Evolutionary conservation across 2,329 filamentous ascomycete species (phyloP).

Genomic region (Ploettnerulaceae sp.): DNA sequence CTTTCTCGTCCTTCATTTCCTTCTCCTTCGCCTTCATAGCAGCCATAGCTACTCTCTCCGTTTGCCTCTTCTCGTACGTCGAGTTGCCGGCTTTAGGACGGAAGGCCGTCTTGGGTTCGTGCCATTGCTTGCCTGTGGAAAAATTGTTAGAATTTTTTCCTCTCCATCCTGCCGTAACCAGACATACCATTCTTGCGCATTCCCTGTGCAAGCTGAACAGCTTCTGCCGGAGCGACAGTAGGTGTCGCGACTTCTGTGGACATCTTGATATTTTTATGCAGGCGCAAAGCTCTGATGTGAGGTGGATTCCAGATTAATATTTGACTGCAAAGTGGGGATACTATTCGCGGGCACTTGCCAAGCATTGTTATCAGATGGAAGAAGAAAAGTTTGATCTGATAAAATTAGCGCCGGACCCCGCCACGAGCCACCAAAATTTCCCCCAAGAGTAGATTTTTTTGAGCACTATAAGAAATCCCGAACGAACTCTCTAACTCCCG

Average conservation of each 20-base stretch:
- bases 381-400: constrained; percentile 4
- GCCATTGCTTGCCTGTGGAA: constrained; percentile 85
- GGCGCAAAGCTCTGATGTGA: background rate
- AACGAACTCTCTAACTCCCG: background rate
- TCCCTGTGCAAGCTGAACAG: constrained; percentile 37
- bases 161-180: background rate
- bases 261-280: constrained; percentile 16
- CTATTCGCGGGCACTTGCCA: too few relatives aligned
- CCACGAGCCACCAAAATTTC: background rate
- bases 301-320: background rate
- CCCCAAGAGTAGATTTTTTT: too few relatives aligned
- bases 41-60: constrained; percentile 62
- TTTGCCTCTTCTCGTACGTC: constrained; percentile 71
- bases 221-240: constrained; percentile 5
- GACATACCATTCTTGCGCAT: constrained; percentile 77
- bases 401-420: background rate
- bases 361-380: constrained; percentile 2
- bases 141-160: background rate
- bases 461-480: too few relatives aligned
- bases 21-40: constrained; percentile 91
- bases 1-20: constrained; percentile 94
- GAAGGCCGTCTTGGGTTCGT: constrained; percentile 76
- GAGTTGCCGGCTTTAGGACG: constrained; percentile 73
- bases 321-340: too few relatives aligned
- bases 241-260: constrained; percentile 23